A percentile compares a stretch with the other conserved stretches of the same genome.
Conservation (phyloP, 2,329 filamentous ascomycete species). For the Fusarium sp. region DNA sequence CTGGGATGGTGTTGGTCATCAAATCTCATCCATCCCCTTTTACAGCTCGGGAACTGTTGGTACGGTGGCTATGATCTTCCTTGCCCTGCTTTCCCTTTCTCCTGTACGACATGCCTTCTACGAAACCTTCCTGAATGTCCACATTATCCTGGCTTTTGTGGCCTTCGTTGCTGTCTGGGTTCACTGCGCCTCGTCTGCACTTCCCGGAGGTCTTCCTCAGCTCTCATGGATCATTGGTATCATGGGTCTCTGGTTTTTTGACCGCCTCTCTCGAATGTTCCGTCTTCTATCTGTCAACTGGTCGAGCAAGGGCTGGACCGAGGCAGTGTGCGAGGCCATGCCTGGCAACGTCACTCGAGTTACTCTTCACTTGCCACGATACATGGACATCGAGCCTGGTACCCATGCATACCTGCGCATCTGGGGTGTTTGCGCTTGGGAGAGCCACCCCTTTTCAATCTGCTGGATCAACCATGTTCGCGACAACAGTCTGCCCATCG, state of each 20-base stretch:
- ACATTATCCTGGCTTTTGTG: conserved; percentile 79
- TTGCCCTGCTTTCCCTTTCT: conserved; percentile 78
- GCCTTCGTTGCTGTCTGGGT: conserved; percentile 79
- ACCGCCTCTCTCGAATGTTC: conserved; percentile 72
- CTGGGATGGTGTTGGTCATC: conserved; percentile 65
- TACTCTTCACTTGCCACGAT: conserved; percentile 74
- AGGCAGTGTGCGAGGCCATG: conserved; percentile 74
- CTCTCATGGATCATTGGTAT: conserved; percentile 79
- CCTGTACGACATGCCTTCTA: conserved; percentile 94
- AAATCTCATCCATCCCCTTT: conserved; percentile 69
- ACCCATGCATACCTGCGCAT: conserved; percentile 82
- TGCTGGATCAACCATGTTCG: conserved; percentile 74
- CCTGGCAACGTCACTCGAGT: conserved; percentile 77
- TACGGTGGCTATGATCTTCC: conserved; percentile 68
- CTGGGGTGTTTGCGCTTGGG: conserved; percentile 72
- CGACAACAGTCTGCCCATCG: conserved; percentile 52
- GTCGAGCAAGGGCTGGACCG: conserved; percentile 67
- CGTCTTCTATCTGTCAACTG: conserved; percentile 75
- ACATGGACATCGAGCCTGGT: conserved; percentile 73
- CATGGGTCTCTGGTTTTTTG: conserved; percentile 79
- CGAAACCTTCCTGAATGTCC: conserved; percentile 91
- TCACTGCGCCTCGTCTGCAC: conserved; percentile 75
- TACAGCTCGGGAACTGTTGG: conserved; percentile 73
- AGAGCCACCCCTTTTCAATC: conserved; percentile 82
- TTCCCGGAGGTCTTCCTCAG: conserved; percentile 75